These are phyloP conservation scores for Arabidopsis arenosa DNA, from an alignment of 345 rosid species.

Conservation along the genomic window DNA sequence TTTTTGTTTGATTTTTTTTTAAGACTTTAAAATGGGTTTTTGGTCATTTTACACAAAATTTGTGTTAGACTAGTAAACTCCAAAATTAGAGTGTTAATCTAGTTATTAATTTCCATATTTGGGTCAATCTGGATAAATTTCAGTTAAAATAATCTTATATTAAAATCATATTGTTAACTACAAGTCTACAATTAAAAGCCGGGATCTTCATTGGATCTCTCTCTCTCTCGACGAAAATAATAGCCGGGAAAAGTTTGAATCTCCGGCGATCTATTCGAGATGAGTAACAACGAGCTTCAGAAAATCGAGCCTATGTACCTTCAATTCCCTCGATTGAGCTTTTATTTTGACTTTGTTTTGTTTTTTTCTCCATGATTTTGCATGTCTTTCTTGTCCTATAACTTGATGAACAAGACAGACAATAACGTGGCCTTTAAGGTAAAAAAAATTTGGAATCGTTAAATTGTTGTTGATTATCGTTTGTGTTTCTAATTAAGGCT, in stretches of 20 bases:
- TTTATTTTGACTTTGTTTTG: constrained; percentile 1
- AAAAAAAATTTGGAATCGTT: neutral
- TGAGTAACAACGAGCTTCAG: constrained; percentile 63
- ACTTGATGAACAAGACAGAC: constrained; percentile 68
- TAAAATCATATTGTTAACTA: too few relatives aligned
- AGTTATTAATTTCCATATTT: too few relatives aligned
- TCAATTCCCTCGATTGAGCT: constrained; percentile 55
- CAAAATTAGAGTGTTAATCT: too few relatives aligned
- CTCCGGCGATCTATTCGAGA: constrained; percentile 20
- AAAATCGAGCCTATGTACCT: constrained; percentile 30
- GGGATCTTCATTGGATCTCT: constrained; percentile 32
- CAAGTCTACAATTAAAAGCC: too few relatives aligned
- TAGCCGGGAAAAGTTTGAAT: neutral
- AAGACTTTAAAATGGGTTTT: too few relatives aligned
- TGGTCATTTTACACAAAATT: too few relatives aligned
- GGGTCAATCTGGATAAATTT: too few relatives aligned
- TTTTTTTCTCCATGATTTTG: too few relatives aligned
- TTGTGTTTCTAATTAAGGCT: constrained; percentile 51
- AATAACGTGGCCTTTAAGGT: constrained; percentile 74
- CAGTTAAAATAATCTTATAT: too few relatives aligned
- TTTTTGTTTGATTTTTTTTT: too few relatives aligned
- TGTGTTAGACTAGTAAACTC: too few relatives aligned
- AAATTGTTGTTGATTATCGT: neutral
- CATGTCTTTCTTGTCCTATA: constrained; percentile 21
- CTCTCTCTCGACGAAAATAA: too few relatives aligned